Conservation (phyloP, 495 filamentous ascomycete species). For the Neurospora sp. region DNA sequence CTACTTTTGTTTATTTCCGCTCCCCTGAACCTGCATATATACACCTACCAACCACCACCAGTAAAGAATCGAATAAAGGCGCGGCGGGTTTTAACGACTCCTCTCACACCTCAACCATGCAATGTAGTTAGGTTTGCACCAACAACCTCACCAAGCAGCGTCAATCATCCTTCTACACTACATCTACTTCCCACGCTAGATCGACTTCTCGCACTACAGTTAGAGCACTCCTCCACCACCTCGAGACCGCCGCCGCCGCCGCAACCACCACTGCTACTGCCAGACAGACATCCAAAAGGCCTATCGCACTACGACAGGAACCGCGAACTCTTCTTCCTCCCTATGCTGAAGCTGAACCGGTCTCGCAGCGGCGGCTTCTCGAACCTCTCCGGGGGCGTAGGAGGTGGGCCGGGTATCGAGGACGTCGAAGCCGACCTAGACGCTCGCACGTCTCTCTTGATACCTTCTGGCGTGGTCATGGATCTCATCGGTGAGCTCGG, state of each 20-base stretch:
- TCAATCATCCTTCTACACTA: not conserved
- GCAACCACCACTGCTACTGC: not conserved
- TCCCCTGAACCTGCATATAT: not conserved
- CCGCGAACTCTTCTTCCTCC: constrained; percentile 48
- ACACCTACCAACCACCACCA: not conserved
- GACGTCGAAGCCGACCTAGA: not conserved
- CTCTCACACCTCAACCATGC: not conserved
- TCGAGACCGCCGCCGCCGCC: no score
- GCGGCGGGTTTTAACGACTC: not conserved
- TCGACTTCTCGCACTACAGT: not conserved
- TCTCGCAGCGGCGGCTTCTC: constrained; percentile 26
- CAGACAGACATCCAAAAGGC: not conserved
- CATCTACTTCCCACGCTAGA: not conserved
- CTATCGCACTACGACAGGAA: constrained; percentile 23
- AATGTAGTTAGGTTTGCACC: not conserved
- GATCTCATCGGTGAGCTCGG: constrained; percentile 5
- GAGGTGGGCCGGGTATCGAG: not conserved
- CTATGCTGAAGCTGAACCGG: constrained; percentile 48
- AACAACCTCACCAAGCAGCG: no score
- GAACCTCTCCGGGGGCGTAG: constrained; percentile 1
- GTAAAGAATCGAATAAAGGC: not conserved
- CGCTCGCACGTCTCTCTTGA: not conserved
- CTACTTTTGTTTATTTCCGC: not conserved
- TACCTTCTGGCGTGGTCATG: constrained; percentile 3
- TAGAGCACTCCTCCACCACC: not conserved